phyloP scores from a whole-genome alignment of 2,329 filamentous ascomycete genomes.

The Rhinocladiella similis region DNA sequence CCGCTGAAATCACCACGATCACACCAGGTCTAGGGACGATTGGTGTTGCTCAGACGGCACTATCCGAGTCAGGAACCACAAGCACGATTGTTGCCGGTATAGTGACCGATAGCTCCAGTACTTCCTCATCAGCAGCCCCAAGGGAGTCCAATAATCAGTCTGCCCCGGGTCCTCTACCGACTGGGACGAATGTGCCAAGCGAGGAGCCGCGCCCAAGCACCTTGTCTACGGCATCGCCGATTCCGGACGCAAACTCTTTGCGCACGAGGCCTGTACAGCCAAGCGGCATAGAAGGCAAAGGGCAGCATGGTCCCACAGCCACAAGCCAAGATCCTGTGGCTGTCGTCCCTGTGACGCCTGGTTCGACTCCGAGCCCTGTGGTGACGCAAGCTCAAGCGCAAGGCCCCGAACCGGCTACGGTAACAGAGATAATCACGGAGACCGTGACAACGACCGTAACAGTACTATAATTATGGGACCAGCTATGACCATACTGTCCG shows the following conservation, averaged over 20 bases:
- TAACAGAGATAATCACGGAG: constrained; percentile 9
- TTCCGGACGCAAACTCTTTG: neutral
- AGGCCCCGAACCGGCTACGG: constrained; percentile 6
- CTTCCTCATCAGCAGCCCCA: neutral
- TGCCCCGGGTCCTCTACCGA: neutral
- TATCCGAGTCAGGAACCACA: neutral
- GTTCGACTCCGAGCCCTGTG: neutral
- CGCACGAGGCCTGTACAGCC: neutral
- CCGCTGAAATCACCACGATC: constrained; percentile 48
- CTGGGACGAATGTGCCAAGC: neutral
- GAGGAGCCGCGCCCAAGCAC: neutral
- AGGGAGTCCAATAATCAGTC: neutral
- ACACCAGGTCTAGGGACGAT: constrained; percentile 4
- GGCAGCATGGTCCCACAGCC: neutral
- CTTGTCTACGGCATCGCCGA: neutral
- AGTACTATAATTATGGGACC: no score
- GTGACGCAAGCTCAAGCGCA: neutral
- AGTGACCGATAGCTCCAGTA: neutral
- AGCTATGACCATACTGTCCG: no score
- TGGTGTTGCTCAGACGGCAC: neutral
- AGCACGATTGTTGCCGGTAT: neutral
- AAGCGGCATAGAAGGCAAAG: neutral
- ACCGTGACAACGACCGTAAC: constrained; percentile 16
- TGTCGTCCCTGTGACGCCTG: constrained; percentile 6
- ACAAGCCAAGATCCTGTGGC: constrained; percentile 1